These are phyloP conservation scores for Carallia pectinifolia DNA, from an alignment of 345 rosid genomes.

Conservation along the genomic window DNA sequence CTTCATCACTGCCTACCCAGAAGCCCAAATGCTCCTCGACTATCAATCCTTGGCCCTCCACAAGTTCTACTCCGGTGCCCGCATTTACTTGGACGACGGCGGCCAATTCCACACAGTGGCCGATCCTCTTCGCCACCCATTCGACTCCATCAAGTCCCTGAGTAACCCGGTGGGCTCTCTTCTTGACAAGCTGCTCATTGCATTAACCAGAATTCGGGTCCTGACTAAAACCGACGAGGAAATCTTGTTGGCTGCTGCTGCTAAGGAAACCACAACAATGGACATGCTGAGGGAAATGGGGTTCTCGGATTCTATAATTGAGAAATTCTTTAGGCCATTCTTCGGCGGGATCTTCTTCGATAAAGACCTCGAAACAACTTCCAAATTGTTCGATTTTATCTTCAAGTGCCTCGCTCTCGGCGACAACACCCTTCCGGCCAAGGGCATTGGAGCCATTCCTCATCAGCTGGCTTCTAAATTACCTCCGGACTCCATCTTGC, in stretches of 20 bases:
- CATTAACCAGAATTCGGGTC: conserved; percentile 53
- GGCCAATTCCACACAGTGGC: conserved; percentile 79
- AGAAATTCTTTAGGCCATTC: conserved; percentile 73
- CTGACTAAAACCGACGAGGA: conserved; percentile 56
- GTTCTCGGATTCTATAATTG: conserved; percentile 60
- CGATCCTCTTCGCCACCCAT: conserved; percentile 78
- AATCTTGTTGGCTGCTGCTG: conserved; percentile 33
- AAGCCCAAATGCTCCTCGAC: conserved; percentile 73
- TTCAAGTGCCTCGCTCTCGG: conserved; percentile 95
- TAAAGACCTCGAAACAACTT: conserved; percentile 68
- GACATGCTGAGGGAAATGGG: conserved; percentile 54
- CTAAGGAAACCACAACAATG: conserved; percentile 51
- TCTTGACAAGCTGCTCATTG: conserved; percentile 73
- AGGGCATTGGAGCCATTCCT: conserved; percentile 77
- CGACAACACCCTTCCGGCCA: conserved; percentile 74
- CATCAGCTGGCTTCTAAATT: conserved; percentile 57
- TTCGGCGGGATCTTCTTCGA: conserved; percentile 94
- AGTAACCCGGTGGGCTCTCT: conserved; percentile 79
- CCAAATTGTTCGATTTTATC: conserved; percentile 74
- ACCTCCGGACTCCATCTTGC: conserved; percentile 46
- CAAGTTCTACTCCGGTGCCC: conserved; percentile 81
- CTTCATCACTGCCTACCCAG: conserved; percentile 92
- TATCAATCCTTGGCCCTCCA: conserved; percentile 53
- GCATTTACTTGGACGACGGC: conserved; percentile 38
- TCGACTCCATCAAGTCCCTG: conserved; percentile 60